A percentile compares a stretch with the other conserved stretches of the same genome.
Evolutionary conservation across 192 early-diverging fungal species (phyloP).

Genomic region (Entomortierella beljakovae): DNA sequence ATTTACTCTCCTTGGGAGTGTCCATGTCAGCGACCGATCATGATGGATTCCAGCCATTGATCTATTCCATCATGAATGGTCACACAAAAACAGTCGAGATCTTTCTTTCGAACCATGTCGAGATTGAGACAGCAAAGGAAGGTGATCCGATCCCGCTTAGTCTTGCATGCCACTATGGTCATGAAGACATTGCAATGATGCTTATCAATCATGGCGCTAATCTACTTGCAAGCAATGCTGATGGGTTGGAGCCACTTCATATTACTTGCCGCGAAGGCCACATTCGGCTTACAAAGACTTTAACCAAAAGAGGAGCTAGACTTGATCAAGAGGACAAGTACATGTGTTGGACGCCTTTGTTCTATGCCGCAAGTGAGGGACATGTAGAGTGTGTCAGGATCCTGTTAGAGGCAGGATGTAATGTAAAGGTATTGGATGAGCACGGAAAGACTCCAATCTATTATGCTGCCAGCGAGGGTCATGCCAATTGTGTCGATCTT

Average conservation of each 20-base stretch:
- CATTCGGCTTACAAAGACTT: constrained; percentile 72
- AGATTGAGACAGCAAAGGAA: constrained; percentile 68
- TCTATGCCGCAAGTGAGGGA: constrained; percentile 94
- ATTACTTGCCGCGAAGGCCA: constrained; percentile 89
- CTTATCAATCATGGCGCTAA: constrained; percentile 82
- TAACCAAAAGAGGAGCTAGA: constrained; percentile 78
- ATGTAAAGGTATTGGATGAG: constrained; percentile 83
- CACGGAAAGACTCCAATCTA: constrained; percentile 84
- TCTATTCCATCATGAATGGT: constrained; percentile 88
- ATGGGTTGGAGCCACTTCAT: constrained; percentile 91
- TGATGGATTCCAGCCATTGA: constrained; percentile 89
- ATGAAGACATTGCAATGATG: constrained; percentile 84
- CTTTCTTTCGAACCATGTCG: constrained; percentile 74
- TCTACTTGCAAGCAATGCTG: constrained; percentile 73
- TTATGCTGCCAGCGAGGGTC: constrained; percentile 94
- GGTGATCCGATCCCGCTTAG: constrained; percentile 79
- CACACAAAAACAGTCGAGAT: constrained; percentile 79
- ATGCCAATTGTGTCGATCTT: constrained; percentile 81
- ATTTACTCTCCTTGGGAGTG: constrained; percentile 63
- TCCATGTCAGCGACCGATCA: constrained; percentile 78
- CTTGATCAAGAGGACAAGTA: constrained; percentile 88
- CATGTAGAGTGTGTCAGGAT: constrained; percentile 83
- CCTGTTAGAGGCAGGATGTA: constrained; percentile 83
- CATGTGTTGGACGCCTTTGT: constrained; percentile 95
- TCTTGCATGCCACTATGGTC: constrained; percentile 93